Evolutionary conservation across 768 basidiomycete genomes (phyloP).

Genomic region (Fistulinella prunicolor): DNA sequence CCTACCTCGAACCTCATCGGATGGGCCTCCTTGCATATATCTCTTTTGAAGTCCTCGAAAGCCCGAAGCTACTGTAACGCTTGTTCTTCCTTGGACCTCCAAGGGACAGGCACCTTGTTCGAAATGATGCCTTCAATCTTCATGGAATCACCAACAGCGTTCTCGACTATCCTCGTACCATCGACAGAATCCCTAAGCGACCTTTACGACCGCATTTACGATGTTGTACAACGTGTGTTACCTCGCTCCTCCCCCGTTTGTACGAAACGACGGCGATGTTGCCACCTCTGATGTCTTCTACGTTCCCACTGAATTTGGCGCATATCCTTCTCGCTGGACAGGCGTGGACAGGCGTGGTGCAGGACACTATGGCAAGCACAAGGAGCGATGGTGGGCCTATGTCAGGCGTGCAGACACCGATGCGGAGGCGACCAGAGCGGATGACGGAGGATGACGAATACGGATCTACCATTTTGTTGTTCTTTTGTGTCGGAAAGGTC

Average conservation of each 20-base stretch:
- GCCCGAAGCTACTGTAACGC: no score
- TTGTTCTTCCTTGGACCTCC: no score
- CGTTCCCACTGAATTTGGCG: constrained; percentile 70
- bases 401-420: constrained; percentile 14
- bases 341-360: constrained; percentile 32
- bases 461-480: no score
- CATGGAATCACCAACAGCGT: constrained; percentile 18
- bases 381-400: constrained; percentile 1
- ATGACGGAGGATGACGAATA: constrained; percentile 50
- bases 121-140: no score
- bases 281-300: constrained; percentile 59
- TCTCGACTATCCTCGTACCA: constrained; percentile 32
- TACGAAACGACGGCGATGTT: constrained; percentile 59
- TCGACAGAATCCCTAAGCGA: constrained; percentile 36
- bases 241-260: constrained; percentile 70
- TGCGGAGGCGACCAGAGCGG: constrained; percentile 26
- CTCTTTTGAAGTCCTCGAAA: constrained; percentile 92
- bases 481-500: no score
- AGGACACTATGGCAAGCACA: not conserved
- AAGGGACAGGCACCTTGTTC: no score
- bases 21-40: constrained; percentile 91
- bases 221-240: constrained; percentile 86
- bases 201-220: constrained; percentile 78
- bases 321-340: constrained; percentile 83
- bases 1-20: constrained; percentile 95